Evolutionary conservation across 2,329 filamentous ascomycete species (phyloP), one percentile per base, ranked within the genome.

Genomic region (Phoma sp.): DNA sequence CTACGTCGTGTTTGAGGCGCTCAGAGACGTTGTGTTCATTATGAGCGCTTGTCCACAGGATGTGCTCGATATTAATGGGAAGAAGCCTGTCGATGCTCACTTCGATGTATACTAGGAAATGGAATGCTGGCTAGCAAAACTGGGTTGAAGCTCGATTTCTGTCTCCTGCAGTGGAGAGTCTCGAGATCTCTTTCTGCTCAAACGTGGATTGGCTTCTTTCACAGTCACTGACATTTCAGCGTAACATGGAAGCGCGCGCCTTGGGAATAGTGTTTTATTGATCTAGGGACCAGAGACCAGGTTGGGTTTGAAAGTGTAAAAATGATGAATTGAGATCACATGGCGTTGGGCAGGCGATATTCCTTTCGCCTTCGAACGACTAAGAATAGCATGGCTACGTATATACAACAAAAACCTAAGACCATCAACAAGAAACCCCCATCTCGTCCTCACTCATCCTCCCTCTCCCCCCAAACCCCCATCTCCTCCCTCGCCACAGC

Each of bases 31-130:
- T 2, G 77, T 80, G 9, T 74, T 81, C 2, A 75, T 79, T 19
- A 80, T 81, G 79, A 77, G 74, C 58, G 76, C 78, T 4, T 81
- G 79, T 65, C 78, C 78, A 21, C 75, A 80, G 50, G 77, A 80
- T 61, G 70, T 80, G 6, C 63, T 76, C 9, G 74, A 70, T 2
- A 79, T 80, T 58, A 80, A 80, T 56, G 73, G 70, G 35, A 71
- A 74, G 51, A 73, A 74, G 47, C 74, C 76, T 2, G 74, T 75
- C n/a, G 78, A 80, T 53, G 78, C 76, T 6, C 76, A 80, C 60
- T 81, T 79, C 15, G 50, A 71, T 36, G 62, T 72, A 6, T 38
- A 38, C 6, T 38, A 22, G 21, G 10, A 6, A n/a, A n/a, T n/a
- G n/a, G n/a, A n/a, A n/a, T 35, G 3, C 8, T 35, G 32, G 8